Evolutionary conservation across 2,329 filamentous ascomycete genomes (phyloP), one percentile per base, ranked within the genome.

Genomic region (Eurotiales sp.): DNA sequence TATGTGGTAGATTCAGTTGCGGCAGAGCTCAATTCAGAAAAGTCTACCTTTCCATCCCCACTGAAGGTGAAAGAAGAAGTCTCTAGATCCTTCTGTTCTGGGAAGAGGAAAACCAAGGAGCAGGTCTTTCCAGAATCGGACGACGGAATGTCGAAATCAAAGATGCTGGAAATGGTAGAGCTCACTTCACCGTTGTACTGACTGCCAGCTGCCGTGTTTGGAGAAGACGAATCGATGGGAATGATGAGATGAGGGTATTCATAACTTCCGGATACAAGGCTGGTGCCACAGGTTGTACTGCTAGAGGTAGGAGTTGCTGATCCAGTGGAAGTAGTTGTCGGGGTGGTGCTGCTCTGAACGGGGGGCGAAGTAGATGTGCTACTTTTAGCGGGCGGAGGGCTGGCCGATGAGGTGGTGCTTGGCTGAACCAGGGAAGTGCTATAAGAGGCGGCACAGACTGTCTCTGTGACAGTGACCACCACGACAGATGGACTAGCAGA

Each of bases 81-180:
- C 66, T 81, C 68, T 15, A 86, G 77, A 32, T 83, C 68, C n/a
- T 72, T 59, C 56, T 81, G 66, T 48, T 72, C 57, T 3, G 85
- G 85, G 68, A 87, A 80, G 41, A 86, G 72, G 77, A 88, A 88
- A 50, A 83, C 71, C 7, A 87, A 71, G 50, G 75, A 78, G 71
- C 85, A 88, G 60, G 79, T 79, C 68, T 81, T 80, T 57, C 80
- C 81, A 8, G 72, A 59, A 58, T 82, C 76, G 3, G 69, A 66
- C 4, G 66, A 55, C 1, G 80, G 80, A 34, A 88, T 80, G 60
- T 86, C 82, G 68, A 88, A 88, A 72, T 86, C 86, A 77, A 85
- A 87, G 61, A 87, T 78, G 14, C 78, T 78, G 11, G 78, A 79
- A 44, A 79, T 65, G 19, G 68, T 72, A 15, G 73, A 66, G 12